Evolutionary conservation across 345 rosid genomes (phyloP).

Genomic region (Ceriops tagal): DNA sequence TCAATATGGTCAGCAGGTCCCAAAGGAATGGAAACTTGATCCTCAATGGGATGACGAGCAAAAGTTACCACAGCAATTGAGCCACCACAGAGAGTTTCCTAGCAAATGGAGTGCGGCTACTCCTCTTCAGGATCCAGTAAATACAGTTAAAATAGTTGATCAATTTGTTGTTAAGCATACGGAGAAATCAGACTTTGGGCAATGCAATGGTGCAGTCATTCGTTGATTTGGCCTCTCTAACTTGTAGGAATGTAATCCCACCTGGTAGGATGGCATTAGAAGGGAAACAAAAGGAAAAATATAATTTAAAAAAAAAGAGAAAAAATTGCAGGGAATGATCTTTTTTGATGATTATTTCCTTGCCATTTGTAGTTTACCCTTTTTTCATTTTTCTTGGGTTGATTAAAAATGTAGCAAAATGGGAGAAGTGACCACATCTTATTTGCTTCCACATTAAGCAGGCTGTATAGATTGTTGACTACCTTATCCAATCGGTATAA

Average conservation of each 20-base stretch:
- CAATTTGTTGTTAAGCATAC: slow-evolving; percentile 51
- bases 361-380: background rate
- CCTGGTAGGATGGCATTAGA: slow-evolving; percentile 8
- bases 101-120: slow-evolving; percentile 81
- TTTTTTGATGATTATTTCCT: background rate
- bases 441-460: background rate
- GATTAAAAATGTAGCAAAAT: no score
- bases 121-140: slow-evolving; percentile 60
- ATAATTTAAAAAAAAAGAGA: background rate
- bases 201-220: slow-evolving; percentile 33
- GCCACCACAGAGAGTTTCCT: slow-evolving; percentile 56
- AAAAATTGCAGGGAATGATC: background rate
- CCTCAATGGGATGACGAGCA: slow-evolving; percentile 68
- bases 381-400: background rate
- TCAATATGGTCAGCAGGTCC: slow-evolving; percentile 47
- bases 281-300: background rate
- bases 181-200: slow-evolving; percentile 31
- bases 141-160: slow-evolving; percentile 71
- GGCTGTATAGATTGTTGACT: background rate
- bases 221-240: slow-evolving; percentile 26
- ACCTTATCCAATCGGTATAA: background rate
- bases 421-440: no score
- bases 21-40: slow-evolving; percentile 89
- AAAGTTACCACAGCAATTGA: slow-evolving; percentile 50
- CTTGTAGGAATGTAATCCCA: slow-evolving; percentile 20